These are phyloP conservation scores for Neofusicoccum laricinum DNA, from an alignment of 2,329 filamentous ascomycete genomes.

Conservation along the genomic window DNA sequence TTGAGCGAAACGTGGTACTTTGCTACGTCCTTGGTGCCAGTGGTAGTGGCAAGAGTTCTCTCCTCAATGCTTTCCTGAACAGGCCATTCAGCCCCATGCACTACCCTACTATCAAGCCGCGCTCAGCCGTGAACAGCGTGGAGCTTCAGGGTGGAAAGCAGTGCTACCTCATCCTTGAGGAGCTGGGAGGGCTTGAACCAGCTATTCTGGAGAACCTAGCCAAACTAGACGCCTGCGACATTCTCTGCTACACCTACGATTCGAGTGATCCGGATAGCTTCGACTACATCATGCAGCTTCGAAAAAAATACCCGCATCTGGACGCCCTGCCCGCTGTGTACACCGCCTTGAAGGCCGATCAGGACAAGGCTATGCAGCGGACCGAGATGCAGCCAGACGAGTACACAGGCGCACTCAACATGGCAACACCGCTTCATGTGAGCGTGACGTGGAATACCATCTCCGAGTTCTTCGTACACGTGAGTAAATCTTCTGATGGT, in stretches of 20 bases:
- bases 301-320: slow-evolving; percentile 75
- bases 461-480: slow-evolving; percentile 82
- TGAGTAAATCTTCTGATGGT: slow-evolving; percentile 32
- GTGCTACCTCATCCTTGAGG: slow-evolving; percentile 92
- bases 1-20: slow-evolving; percentile 90
- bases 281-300: slow-evolving; percentile 79
- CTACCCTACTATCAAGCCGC: slow-evolving; percentile 90
- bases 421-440: slow-evolving; percentile 89
- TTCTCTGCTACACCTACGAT: slow-evolving; percentile 94
- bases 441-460: slow-evolving; percentile 94
- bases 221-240: slow-evolving; percentile 88
- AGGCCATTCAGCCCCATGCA: slow-evolving; percentile 81
- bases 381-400: slow-evolving; percentile 85
- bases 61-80: slow-evolving; percentile 88
- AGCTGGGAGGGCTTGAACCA: slow-evolving; percentile 91
- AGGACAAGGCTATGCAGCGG: slow-evolving; percentile 94
- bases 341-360: slow-evolving; percentile 89
- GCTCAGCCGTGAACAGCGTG: slow-evolving; percentile 91
- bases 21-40: slow-evolving; percentile 88
- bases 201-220: slow-evolving; percentile 89
- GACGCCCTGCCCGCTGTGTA: slow-evolving; percentile 90
- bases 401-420: slow-evolving; percentile 79
- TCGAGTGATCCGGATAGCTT: slow-evolving; percentile 97
- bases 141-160: slow-evolving; percentile 95
- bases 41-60: slow-evolving; percentile 83